A percentile compares a stretch with the other conserved stretches of the same genome.
These are phyloP conservation scores for Colletotrichum costaricense DNA, from an alignment of 2,329 filamentous ascomycete species.

Conservation along the genomic window DNA sequence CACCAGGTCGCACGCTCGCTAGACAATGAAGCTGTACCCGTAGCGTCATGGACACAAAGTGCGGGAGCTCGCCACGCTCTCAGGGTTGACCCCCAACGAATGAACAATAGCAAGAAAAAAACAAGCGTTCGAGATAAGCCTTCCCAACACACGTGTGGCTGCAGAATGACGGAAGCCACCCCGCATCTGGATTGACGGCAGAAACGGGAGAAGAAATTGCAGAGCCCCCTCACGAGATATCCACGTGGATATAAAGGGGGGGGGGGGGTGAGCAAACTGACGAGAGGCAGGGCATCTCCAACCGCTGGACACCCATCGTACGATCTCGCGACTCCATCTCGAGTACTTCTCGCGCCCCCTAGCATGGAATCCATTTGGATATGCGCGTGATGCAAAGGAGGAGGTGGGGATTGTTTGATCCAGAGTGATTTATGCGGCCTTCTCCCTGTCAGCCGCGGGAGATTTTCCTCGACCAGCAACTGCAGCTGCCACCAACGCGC, in stretches of 20 bases:
- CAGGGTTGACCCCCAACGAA: not conserved
- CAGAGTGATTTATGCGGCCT: not conserved
- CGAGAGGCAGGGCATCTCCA: not conserved
- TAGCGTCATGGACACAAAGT: not conserved
- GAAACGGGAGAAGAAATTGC: conserved; percentile 11
- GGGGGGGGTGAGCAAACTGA: not conserved
- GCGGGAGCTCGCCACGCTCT: not conserved
- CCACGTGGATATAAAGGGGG: conserved; percentile 28
- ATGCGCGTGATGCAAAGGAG: not conserved
- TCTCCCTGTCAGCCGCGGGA: not conserved
- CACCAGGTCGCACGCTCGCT: not conserved
- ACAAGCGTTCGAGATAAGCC: conserved; percentile 22
- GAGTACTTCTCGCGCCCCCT: not conserved
- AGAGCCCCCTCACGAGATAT: conserved; percentile 15
- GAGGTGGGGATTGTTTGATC: not conserved
- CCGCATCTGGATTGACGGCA: conserved; percentile 9
- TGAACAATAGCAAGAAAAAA: conserved; percentile 2
- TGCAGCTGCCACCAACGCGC: not conserved
- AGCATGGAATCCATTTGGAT: not conserved
- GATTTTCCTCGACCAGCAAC: not conserved
- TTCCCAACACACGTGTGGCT: conserved; percentile 19
- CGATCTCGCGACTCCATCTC: not conserved
- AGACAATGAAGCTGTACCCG: not conserved
- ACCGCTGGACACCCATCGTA: not conserved
- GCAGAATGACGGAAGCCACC: conserved; percentile 18